Conservation (phyloP, 2,329 filamentous ascomycete species). For the Arthrinium phaeospermum region DNA sequence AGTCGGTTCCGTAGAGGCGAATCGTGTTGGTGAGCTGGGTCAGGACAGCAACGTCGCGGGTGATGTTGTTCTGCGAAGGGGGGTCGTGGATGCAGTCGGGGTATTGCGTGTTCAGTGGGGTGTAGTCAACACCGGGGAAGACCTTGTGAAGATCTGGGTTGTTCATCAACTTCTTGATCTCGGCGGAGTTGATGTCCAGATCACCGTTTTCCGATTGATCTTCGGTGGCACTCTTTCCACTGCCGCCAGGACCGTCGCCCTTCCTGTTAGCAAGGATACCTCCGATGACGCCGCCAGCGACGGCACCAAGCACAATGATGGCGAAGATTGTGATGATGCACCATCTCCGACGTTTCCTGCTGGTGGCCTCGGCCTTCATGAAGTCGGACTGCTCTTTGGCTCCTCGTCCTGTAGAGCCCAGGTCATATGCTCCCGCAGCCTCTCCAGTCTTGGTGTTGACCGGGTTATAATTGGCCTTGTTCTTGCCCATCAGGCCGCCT, state of each 20-base stretch:
- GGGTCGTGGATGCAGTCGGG: slow-evolving; percentile 79
- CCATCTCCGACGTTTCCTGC: slow-evolving; percentile 72
- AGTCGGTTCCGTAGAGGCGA: slow-evolving; percentile 92
- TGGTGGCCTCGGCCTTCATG: slow-evolving; percentile 63
- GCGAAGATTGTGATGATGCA: slow-evolving; percentile 69
- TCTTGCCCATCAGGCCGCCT: slow-evolving; percentile 41
- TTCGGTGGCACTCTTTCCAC: slow-evolving; percentile 58
- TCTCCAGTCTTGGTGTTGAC: slow-evolving; percentile 46
- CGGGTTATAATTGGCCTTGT: slow-evolving; percentile 58
- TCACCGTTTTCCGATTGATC: slow-evolving; percentile 71
- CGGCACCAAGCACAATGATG: slow-evolving; percentile 70
- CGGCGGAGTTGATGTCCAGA: slow-evolving; percentile 72
- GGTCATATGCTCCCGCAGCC: slow-evolving; percentile 41
- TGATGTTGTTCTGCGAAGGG: slow-evolving; percentile 92
- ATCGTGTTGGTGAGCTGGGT: slow-evolving; percentile 88
- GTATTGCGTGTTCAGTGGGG: slow-evolving; percentile 88
- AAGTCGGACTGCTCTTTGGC: slow-evolving; percentile 71
- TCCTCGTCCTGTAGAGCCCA: slow-evolving; percentile 40
- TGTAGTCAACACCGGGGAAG: slow-evolving; percentile 95
- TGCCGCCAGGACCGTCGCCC: slow-evolving; percentile 35
- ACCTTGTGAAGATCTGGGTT: slow-evolving; percentile 87
- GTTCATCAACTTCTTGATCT: slow-evolving; percentile 83
- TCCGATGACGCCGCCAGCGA: slow-evolving; percentile 73
- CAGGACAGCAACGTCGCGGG: slow-evolving; percentile 86
- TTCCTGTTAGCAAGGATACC: slow-evolving; percentile 50